phyloP scores from a whole-genome alignment of 495 filamentous ascomycete genomes.

The Penicillium simplicissimum region DNA sequence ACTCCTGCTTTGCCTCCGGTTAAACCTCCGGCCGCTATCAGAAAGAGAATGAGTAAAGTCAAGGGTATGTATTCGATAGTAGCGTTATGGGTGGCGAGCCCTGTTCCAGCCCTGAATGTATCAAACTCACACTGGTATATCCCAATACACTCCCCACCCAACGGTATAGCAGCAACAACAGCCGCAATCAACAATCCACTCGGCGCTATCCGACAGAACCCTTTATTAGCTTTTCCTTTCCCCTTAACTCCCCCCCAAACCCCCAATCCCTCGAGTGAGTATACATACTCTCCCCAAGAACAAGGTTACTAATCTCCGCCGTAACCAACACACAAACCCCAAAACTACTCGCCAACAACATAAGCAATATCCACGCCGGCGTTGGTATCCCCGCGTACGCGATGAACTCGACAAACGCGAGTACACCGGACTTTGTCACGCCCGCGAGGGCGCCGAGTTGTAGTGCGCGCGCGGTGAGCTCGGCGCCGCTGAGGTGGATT shows the following conservation, averaged over 20 bases:
- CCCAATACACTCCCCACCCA: constrained; percentile 19
- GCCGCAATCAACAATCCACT: constrained; percentile 18
- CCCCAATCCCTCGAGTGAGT: not conserved
- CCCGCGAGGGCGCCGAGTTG: constrained; percentile 19
- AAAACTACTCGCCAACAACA: constrained; percentile 20
- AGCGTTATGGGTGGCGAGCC: no score
- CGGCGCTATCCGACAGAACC: constrained; percentile 8
- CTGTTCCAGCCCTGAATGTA: no score
- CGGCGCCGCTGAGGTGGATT: constrained; percentile 17
- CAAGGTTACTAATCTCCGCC: constrained; percentile 20
- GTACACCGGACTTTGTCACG: constrained; percentile 17
- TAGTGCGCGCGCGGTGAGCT: constrained; percentile 14
- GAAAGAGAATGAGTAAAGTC: no score
- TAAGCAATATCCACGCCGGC: constrained; percentile 15
- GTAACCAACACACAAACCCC: constrained; percentile 19
- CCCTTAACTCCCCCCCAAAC: no score
- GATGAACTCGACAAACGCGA: constrained; percentile 18
- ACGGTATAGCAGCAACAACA: constrained; percentile 21
- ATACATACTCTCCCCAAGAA: constrained; percentile 21
- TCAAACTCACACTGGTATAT: constrained; percentile 21
- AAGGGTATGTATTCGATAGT: no score
- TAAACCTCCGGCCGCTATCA: constrained; percentile 15
- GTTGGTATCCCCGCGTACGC: constrained; percentile 18
- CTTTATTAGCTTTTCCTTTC: not conserved
- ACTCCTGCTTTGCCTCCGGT: constrained; percentile 8